A percentile compares a stretch with the other conserved stretches of the same genome.
Conservation (phyloP, 2,329 filamentous ascomycete species). For the Acrocalymma vagum region DNA sequence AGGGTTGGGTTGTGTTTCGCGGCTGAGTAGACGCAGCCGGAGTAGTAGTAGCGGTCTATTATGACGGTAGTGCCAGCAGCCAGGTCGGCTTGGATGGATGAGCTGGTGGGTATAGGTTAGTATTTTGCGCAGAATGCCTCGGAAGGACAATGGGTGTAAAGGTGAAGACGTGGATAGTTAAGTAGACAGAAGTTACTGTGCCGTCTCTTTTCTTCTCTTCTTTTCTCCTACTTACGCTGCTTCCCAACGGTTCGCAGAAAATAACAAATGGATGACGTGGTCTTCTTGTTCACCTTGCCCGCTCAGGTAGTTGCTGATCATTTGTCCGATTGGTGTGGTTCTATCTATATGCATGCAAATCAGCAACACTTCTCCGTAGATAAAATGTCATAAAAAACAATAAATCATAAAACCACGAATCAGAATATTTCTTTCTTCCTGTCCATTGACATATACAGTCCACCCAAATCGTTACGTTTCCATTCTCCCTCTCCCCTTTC, state of each 20-base stretch:
- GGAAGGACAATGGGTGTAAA: not conserved
- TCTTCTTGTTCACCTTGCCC: constrained; percentile 79
- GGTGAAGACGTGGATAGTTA: too few species aligned
- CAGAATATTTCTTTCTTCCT: too few species aligned
- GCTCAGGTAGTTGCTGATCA: constrained; percentile 85
- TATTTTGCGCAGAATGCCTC: not conserved
- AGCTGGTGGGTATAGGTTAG: constrained; percentile 21
- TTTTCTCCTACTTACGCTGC: constrained; percentile 54
- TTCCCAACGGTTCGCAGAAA: constrained; percentile 93
- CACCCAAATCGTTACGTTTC: too few species aligned
- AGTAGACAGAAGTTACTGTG: too few species aligned
- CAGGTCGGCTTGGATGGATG: constrained; percentile 56
- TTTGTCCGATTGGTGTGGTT: constrained; percentile 82
- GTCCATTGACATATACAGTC: too few species aligned
- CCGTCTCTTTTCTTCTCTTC: too few species aligned
- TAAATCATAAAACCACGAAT: too few species aligned
- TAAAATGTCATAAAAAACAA: too few species aligned
- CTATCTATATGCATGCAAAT: constrained; percentile 68
- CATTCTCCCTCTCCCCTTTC: too few species aligned
- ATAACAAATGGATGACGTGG: constrained; percentile 88
- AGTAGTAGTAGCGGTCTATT: constrained; percentile 94
- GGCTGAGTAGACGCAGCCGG: constrained; percentile 89
- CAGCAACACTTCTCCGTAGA: too few species aligned
- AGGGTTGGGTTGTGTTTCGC: constrained; percentile 81
- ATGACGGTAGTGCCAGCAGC: constrained; percentile 76